These are phyloP conservation scores for Aciculosporium take DNA, from an alignment of 2,329 filamentous ascomycete genomes.

Conservation along the genomic window DNA sequence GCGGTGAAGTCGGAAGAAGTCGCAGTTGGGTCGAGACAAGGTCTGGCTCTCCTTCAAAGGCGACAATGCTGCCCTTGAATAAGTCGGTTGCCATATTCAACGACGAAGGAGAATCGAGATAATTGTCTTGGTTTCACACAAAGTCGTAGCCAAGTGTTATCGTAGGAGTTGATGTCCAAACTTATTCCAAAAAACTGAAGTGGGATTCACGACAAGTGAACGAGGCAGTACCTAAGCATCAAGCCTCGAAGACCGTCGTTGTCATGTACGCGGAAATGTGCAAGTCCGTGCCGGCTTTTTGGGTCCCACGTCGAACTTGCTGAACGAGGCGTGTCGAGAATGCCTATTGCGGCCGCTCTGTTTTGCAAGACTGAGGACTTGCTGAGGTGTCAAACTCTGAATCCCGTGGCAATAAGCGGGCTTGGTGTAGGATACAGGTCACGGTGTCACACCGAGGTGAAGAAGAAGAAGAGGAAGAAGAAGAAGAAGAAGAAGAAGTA, in stretches of 20 bases:
- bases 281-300: not conserved
- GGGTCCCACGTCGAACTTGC: not conserved
- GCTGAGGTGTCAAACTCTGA: not conserved
- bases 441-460: too few species aligned
- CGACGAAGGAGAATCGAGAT: not conserved
- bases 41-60: slow-evolving; percentile 43
- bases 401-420: too few species aligned
- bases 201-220: not conserved
- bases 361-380: not conserved
- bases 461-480: not conserved
- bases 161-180: not conserved
- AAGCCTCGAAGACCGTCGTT: not conserved
- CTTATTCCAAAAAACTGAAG: not conserved
- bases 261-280: not conserved
- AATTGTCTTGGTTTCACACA: not conserved
- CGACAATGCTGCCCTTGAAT: slow-evolving; percentile 37
- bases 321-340: not conserved
- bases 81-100: slow-evolving; percentile 8
- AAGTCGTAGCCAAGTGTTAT: not conserved
- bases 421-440: not conserved
- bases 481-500: not conserved
- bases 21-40: slow-evolving; percentile 44
- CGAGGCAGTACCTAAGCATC: not conserved
- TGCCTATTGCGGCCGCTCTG: not conserved
- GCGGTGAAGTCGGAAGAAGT: slow-evolving; percentile 42